Base-by-base conservation (phyloP, 2,329 filamentous ascomycete genomes). In the Claviceps spartinae region DNA sequence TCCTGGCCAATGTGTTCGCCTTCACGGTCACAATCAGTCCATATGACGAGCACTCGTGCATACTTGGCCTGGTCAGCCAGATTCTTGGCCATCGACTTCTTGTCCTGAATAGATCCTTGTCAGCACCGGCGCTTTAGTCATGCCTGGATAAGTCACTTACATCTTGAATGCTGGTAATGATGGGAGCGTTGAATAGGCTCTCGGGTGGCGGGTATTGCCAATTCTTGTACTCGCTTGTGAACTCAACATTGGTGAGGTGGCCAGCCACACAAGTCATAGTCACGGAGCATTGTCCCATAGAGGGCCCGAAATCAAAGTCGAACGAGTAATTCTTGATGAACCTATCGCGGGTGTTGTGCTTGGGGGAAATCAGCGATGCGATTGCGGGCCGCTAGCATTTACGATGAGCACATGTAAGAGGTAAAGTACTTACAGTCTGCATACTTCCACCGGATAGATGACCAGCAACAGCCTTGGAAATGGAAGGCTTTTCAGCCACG, bases 1-100 rank as follows among this genome's bases (percentile, higher is more conserved):
- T 98, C 91, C 41, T 85, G 78, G 6, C 93, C 93, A 59, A 98
- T 98, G 63, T 97, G 86, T 66, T 98, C 93, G 38, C 93, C 93
- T 74, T 98, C 93, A 52, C 90, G 82, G 73, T 98, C 93, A 68
- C 93, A 97, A 75, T 98, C 93, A 0, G 93, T 98, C 93, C 93
- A 98, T 60, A 98, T 96, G 67, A 94, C 91, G 36, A 98, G 74
- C 13, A 83, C 81, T 52, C 76, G 78, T n/a, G 82, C 77, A 63
- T 78, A 77, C 54, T 77, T 77, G 18, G 93, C 91, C 66, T 95
- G 84, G 1, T 77, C 72, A 59, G 84, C 79, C 61, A 98, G 93
- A 63, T 98, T 98, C 36, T 82, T 76, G 9, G 90, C 89, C 56
- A 98, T 85, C 1, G 76, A 71, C 60, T 83, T 83, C 63, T 90